Percentiles rank a stretch among this genome's conserved stretches.
Conservation (phyloP, 768 basidiomycete species). For the Trametes punicea region DNA sequence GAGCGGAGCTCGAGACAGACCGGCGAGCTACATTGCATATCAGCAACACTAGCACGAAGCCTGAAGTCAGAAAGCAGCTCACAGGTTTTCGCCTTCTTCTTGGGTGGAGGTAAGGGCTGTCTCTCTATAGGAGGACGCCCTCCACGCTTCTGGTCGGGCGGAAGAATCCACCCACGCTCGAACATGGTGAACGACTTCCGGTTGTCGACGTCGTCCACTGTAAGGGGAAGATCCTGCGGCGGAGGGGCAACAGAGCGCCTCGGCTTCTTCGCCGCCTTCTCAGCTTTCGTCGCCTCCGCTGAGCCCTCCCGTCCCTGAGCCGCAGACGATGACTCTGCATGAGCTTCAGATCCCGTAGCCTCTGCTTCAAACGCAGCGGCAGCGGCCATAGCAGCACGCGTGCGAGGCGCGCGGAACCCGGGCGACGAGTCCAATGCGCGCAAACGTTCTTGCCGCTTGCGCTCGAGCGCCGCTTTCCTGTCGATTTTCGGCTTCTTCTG, state of each 20-base stretch:
- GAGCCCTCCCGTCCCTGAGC: slow-evolving; percentile 16
- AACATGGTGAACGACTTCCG: slow-evolving; percentile 77
- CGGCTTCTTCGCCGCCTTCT: slow-evolving; percentile 3
- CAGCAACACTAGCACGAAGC: neutral
- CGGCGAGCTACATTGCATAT: slow-evolving; percentile 2
- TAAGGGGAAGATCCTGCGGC: slow-evolving; percentile 42
- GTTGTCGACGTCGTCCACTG: slow-evolving; percentile 70
- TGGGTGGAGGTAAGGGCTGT: slow-evolving; percentile 46
- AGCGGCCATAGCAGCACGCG: slow-evolving; percentile 31
- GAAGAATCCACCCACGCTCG: slow-evolving; percentile 85
- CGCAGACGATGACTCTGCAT: slow-evolving; percentile 14
- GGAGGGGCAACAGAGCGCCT: slow-evolving; percentile 1
- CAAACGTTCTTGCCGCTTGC: slow-evolving; percentile 23
- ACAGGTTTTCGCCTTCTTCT: slow-evolving; percentile 52
- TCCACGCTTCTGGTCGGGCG: slow-evolving; percentile 65
- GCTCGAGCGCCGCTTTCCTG: slow-evolving; percentile 25
- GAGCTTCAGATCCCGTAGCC: slow-evolving; percentile 19
- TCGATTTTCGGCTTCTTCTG: slow-evolving; percentile 21
- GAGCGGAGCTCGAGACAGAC: neutral
- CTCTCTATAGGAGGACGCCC: slow-evolving; percentile 49
- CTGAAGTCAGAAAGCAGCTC: neutral
- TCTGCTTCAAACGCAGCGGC: slow-evolving; percentile 41
- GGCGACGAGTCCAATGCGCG: slow-evolving; percentile 37
- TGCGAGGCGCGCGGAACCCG: slow-evolving; percentile 49
- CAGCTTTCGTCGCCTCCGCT: slow-evolving; percentile 3